phyloP scores from a whole-genome alignment of 768 basidiomycete genomes.

The Rhodotorula toruloides region DNA sequence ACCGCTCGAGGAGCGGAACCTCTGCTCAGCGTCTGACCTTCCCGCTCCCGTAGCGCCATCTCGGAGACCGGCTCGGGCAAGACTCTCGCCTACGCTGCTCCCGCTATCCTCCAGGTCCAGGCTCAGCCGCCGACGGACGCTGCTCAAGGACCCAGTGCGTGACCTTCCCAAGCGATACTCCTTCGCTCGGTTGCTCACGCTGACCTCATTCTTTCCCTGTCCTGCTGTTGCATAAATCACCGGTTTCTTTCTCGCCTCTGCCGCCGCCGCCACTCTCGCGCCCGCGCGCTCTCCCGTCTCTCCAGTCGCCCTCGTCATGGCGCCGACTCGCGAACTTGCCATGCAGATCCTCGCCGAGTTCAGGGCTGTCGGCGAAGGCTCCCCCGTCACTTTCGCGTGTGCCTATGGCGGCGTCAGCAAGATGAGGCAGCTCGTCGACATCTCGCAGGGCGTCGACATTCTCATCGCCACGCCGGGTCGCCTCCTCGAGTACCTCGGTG shows the following conservation, averaged over 20 bases:
- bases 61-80: constrained; percentile 98
- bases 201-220: too few relatives aligned
- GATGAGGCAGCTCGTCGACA: constrained; percentile 71
- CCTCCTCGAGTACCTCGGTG: constrained; percentile 86
- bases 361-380: constrained; percentile 57
- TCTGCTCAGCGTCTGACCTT: constrained; percentile 50
- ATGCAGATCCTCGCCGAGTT: constrained; percentile 70
- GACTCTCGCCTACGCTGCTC: constrained; percentile 88
- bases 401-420: constrained; percentile 75
- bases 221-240: too few relatives aligned
- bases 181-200: too few relatives aligned
- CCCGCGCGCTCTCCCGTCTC: background rate
- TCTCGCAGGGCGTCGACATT: constrained; percentile 74
- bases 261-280: background rate
- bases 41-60: constrained; percentile 77
- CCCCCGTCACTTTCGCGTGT: background rate
- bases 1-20: constrained; percentile 53
- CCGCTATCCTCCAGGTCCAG: constrained; percentile 61
- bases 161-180: too few relatives aligned
- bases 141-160: constrained; percentile 68
- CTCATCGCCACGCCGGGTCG: constrained; percentile 91
- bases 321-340: constrained; percentile 91
- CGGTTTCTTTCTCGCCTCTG: background rate
- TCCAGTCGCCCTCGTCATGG: constrained; percentile 65
- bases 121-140: constrained; percentile 70